Percentiles rank a stretch among this genome's conserved stretches.
These are phyloP conservation scores for Dalbergia cochinchinensis DNA, from an alignment of 306 rosid species.

Conservation along the genomic window DNA sequence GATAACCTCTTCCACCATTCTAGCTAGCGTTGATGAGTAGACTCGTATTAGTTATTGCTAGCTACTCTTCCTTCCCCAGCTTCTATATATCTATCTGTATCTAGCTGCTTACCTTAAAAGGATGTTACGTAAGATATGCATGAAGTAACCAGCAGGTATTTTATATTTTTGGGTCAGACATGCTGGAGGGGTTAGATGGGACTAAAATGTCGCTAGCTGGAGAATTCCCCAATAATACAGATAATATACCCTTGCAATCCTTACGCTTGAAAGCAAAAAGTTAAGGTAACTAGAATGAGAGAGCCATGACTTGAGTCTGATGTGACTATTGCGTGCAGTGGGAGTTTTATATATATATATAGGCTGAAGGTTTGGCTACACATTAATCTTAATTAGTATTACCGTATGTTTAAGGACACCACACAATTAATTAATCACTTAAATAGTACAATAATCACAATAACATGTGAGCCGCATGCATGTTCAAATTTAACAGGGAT, in stretches of 20 bases:
- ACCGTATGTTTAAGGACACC: background rate
- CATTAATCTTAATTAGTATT: background rate
- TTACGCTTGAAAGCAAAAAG: background rate
- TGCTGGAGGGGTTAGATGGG: background rate
- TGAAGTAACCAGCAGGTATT: conserved; percentile 11
- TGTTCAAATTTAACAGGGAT: background rate
- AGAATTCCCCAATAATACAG: background rate
- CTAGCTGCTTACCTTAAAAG: background rate
- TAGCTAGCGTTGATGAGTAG: background rate
- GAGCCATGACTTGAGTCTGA: background rate
- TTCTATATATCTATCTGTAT: background rate
- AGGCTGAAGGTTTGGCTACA: background rate
- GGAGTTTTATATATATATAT: background rate
- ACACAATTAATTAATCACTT: background rate
- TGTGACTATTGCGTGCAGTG: background rate
- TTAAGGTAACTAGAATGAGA: background rate
- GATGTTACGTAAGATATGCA: conserved; percentile 25
- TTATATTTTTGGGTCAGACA: conserved; percentile 7
- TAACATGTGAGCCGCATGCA: background rate
- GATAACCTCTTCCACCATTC: background rate
- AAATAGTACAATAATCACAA: background rate
- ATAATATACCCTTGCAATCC: background rate
- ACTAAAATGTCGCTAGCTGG: background rate
- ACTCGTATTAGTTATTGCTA: background rate
- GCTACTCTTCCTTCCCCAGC: background rate